Conservation (phyloP, 2,329 filamentous ascomycete species). For the Phaeosphaeria sp. region DNA sequence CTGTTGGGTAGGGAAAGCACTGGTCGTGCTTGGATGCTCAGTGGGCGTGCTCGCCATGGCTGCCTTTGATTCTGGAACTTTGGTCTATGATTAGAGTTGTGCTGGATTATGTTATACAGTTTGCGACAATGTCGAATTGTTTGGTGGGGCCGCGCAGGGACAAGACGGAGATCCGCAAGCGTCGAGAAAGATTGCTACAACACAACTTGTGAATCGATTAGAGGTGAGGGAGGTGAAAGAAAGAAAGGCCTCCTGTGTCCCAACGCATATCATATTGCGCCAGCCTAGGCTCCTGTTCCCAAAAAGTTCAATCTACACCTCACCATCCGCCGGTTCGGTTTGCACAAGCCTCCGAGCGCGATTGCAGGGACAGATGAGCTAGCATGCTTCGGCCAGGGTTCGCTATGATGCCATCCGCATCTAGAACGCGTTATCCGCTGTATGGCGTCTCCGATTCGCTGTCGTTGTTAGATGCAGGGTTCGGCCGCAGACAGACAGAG, state of each 20-base stretch:
- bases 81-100: not conserved
- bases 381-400: slow-evolving; percentile 11
- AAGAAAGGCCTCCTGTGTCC: not conserved
- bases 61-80: slow-evolving; percentile 1
- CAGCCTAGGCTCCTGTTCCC: slow-evolving; percentile 11
- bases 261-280: not conserved
- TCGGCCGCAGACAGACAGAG: slow-evolving; percentile 4
- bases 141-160: slow-evolving; percentile 4
- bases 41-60: slow-evolving; percentile 40
- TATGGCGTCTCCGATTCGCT: slow-evolving; percentile 14
- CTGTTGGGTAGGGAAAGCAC: slow-evolving; percentile 36
- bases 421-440: slow-evolving; percentile 20
- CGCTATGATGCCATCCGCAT: slow-evolving; percentile 28
- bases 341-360: slow-evolving; percentile 21
- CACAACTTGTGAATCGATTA: not conserved
- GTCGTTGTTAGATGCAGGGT: slow-evolving; percentile 5
- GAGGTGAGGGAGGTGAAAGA: not conserved
- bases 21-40: slow-evolving; percentile 32
- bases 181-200: not conserved
- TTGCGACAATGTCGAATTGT: not conserved
- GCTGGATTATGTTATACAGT: not conserved
- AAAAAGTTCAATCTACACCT: slow-evolving; percentile 30
- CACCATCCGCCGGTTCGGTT: slow-evolving; percentile 27
- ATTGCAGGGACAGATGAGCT: slow-evolving; percentile 36
- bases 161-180: not conserved